These are phyloP conservation scores for Diaporthe citri DNA, from an alignment of 2,329 filamentous ascomycete species.

Conservation along the genomic window DNA sequence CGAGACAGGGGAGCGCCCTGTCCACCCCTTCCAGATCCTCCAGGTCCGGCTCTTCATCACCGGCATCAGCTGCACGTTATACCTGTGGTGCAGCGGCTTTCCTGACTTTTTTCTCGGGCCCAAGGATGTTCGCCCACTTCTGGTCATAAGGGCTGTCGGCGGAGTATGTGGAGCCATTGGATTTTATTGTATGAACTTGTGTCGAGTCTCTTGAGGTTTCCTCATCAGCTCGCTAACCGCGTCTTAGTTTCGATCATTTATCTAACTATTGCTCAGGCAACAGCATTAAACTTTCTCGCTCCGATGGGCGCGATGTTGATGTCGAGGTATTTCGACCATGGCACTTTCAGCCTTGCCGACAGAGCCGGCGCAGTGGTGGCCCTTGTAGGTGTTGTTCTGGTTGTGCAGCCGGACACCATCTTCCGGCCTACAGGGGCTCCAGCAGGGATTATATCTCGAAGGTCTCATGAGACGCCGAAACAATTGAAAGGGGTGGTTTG, in stretches of 20 bases:
- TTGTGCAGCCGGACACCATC: slow-evolving; percentile 72
- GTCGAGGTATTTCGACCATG: slow-evolving; percentile 79
- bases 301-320: slow-evolving; percentile 84
- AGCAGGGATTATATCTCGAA: neutral
- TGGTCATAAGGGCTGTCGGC: slow-evolving; percentile 75
- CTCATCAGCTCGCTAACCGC: slow-evolving; percentile 58
- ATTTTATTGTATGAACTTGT: slow-evolving; percentile 52
- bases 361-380: slow-evolving; percentile 82
- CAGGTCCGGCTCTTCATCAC: slow-evolving; percentile 86
- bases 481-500: slow-evolving; percentile 29
- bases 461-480: slow-evolving; percentile 44
- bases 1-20: slow-evolving; percentile 25
- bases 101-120: slow-evolving; percentile 79
- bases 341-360: slow-evolving; percentile 83
- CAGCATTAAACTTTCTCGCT: slow-evolving; percentile 88
- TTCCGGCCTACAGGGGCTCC: neutral
- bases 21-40: slow-evolving; percentile 61
- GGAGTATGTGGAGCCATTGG: slow-evolving; percentile 84
- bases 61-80: slow-evolving; percentile 72
- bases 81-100: slow-evolving; percentile 79
- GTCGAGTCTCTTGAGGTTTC: neutral
- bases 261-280: slow-evolving; percentile 87
- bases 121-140: slow-evolving; percentile 73
- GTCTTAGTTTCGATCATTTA: slow-evolving; percentile 79
- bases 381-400: slow-evolving; percentile 83